Evolutionary conservation across 768 basidiomycete genomes (phyloP).

Genomic region (Collybia mongolica): DNA sequence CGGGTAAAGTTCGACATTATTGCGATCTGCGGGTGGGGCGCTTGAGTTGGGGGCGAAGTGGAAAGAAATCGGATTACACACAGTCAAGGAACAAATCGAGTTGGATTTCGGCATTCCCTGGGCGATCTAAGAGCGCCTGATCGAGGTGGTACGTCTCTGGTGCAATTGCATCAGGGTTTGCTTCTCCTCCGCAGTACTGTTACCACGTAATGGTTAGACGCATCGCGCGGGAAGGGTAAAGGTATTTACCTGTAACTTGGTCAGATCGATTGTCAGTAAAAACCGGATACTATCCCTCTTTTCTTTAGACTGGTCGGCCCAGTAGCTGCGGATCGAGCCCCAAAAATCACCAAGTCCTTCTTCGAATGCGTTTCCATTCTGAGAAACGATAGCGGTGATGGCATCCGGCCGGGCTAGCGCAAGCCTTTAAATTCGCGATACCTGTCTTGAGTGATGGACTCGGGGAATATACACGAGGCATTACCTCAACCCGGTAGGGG

Average conservation of each 20-base stretch:
- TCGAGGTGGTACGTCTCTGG: conserved; percentile 43
- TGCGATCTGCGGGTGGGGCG: conserved; percentile 28
- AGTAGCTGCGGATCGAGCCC: conserved; percentile 28
- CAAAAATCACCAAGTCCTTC: conserved; percentile 44
- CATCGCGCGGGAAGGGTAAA: neutral
- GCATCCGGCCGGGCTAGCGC: conserved; percentile 38
- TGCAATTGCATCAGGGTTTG: conserved; percentile 29
- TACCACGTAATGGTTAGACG: neutral
- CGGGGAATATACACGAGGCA: neutral
- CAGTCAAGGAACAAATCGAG: conserved; percentile 37
- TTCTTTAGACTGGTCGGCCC: conserved; percentile 25
- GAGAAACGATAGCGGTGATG: conserved; percentile 42
- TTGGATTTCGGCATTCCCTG: conserved; percentile 40
- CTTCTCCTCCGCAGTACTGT: conserved; percentile 36
- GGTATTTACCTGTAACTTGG: conserved; percentile 22
- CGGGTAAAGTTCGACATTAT: conserved; percentile 43
- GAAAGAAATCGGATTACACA: conserved; percentile 2
- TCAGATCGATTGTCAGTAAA: conserved; percentile 24
- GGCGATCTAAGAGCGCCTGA: conserved; percentile 34
- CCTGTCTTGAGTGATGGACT: neutral
- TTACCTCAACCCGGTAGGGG: conserved; percentile 31
- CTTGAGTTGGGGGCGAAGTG: neutral
- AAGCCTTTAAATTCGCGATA: conserved; percentile 22
- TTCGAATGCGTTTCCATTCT: conserved; percentile 49
- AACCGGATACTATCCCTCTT: conserved; percentile 23